Evolutionary conservation across 805 yeast species (phyloP), one percentile per base, ranked within the genome.

Genomic region (Grigorovia transvaalensis): DNA sequence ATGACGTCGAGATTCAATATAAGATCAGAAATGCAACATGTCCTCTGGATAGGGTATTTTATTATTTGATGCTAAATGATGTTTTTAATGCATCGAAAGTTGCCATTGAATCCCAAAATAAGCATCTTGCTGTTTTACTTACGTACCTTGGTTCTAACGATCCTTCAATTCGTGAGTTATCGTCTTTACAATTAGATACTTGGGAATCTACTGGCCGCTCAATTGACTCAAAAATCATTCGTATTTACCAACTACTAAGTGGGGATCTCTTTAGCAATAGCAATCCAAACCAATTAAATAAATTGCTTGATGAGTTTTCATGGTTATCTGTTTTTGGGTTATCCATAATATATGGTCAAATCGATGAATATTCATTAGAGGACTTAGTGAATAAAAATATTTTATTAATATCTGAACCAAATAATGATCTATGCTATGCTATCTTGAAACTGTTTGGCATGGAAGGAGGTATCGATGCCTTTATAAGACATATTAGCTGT

Each of bases 91-190:
- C 98, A 1, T 72, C 82, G 6, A 71, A 73, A 33, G 54, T 71
- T 2, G 90, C 96, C 1, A 66, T 81, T 1, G 69, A 74, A n/a
- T 67, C 84, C 0, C 74, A 75, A 9, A 85, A 86, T 59, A 68
- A 77, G 5, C 96, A 90, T 64, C 66, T 91, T 18, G 81, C 96
- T 0, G 80, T 79, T 0, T 60, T 88, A 29, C 65, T 91, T 12
- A 76, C 96, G 0, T 69, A 85, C 45, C 64, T 85, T 8, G 95
- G 87, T 38, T 82, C 93, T 0, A 83, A 84, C 57, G 85, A 83
- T 57, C 74, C 74, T 0, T 72, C 74, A 1, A 82, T 85, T 2
- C 72, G 73, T 48, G 60, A 59, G 0, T 71, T 80, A 50, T 90
- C 96, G 0, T 56, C 62, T 7, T 65, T 66, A 38, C 96, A 89